Evolutionary conservation across 352 stramenopile species (phyloP).

Genomic region (Elongisporangium senticosum): DNA sequence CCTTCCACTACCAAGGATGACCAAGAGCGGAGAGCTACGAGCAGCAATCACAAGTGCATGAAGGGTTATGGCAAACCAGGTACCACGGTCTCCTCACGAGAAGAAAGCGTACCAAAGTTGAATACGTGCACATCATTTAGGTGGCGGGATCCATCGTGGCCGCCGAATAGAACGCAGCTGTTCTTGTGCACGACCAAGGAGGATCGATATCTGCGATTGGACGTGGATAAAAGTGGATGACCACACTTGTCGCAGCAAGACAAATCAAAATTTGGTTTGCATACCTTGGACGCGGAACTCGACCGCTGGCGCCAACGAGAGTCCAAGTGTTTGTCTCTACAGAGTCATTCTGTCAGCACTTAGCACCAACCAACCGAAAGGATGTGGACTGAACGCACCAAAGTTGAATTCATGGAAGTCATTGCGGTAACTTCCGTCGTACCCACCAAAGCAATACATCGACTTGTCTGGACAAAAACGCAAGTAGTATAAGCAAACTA

Average conservation of each 20-base stretch:
- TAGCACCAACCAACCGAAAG: not conserved
- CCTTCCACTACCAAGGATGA: conserved; percentile 87
- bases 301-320: conserved; percentile 66
- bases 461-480: conserved; percentile 47
- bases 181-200: conserved; percentile 90
- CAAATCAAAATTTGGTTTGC: not conserved
- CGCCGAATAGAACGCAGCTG: conserved; percentile 94
- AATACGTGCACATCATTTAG: conserved; percentile 97
- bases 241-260: not conserved
- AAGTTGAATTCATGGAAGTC: conserved; percentile 98
- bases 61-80: conserved; percentile 1
- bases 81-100: not conserved
- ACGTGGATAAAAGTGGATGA: not conserved
- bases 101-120: conserved; percentile 80
- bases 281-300: conserved; percentile 63
- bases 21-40: conserved; percentile 80
- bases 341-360: conserved; percentile 3
- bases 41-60: not conserved
- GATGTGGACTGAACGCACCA: conserved; percentile 21
- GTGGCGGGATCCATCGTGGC: conserved; percentile 96
- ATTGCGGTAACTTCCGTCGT: conserved; percentile 92
- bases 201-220: conserved; percentile 63
- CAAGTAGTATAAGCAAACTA: not conserved
- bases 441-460: conserved; percentile 91
- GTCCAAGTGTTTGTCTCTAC: conserved; percentile 82